Conservation (phyloP, 2,329 filamentous ascomycete genomes). For the Epichloe glyceriae region DNA sequence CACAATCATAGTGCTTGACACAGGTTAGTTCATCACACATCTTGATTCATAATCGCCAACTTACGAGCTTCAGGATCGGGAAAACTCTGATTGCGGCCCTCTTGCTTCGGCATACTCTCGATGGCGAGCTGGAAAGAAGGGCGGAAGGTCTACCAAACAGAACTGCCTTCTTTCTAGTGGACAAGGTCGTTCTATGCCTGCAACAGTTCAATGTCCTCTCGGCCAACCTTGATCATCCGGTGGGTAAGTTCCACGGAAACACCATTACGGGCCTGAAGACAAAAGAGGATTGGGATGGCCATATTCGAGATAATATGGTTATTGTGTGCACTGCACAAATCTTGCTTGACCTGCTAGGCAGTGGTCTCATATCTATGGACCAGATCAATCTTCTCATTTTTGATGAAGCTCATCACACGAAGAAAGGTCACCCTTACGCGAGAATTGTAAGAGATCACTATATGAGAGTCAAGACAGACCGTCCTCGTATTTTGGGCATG, state of each 20-base stretch:
- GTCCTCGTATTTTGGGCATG: conserved; percentile 85
- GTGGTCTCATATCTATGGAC: conserved; percentile 66
- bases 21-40: conserved; percentile 36
- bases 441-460: conserved; percentile 86
- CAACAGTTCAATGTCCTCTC: conserved; percentile 78
- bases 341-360: conserved; percentile 62
- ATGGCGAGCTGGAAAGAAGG: conserved; percentile 63
- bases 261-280: conserved; percentile 33
- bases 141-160: conserved; percentile 44
- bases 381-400: conserved; percentile 86
- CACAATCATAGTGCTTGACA: conserved; percentile 85
- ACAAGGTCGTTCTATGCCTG: conserved; percentile 79
- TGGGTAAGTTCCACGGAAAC: conserved; percentile 65
- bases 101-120: conserved; percentile 62
- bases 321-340: conserved; percentile 90
- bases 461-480: conserved; percentile 30
- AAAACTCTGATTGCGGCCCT: conserved; percentile 89
- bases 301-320: conserved; percentile 56
- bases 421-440: conserved; percentile 86
- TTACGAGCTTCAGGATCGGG: conserved; percentile 52
- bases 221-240: conserved; percentile 64
- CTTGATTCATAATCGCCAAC: background rate
- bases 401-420: conserved; percentile 92
- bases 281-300: conserved; percentile 36
- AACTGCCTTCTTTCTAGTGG: conserved; percentile 77